Base-by-base conservation (phyloP, 1,284 basidiomycete genomes). In the Sanghuangporus sanghuang region DNA sequence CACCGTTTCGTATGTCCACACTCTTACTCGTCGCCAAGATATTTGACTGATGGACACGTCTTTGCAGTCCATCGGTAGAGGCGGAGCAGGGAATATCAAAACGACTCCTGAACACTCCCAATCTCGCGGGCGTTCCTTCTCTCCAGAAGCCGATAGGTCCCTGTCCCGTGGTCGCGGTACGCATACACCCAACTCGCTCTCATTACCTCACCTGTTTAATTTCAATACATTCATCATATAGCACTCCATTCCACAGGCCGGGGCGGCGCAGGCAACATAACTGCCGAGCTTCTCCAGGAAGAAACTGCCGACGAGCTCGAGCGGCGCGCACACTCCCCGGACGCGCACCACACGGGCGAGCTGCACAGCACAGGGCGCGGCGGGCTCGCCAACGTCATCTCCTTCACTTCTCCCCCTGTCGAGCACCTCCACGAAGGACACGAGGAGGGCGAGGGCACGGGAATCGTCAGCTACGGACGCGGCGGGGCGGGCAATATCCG, bases 401-500 rank as follows among this genome's bases (percentile, higher is more conserved):
- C 66, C 18, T 54, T 71, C 0, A 74, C 75, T 32, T 72, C 73
- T 6, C 83, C 83, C 0, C 69, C 72, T 0, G 70, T 77, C 50
- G 81, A 85, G 62, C 39, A 14, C 36, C 71, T 69, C 3, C 21
- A 40, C 23, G 35, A 36, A 6, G 56, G 39, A 32, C 40, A 11
- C 68, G 70, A 49, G 18, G 62, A 36, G 63, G 32, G 55, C 46
- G 6, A 46, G 35, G 18, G 44, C 42, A 39, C 48, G 72, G 62
- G 73, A 73, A 1, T 73, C 72, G 49, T 78, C 64, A 82, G 82
- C 18, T 78, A 80, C 12, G 90, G 89, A 2, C 83, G 90, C 21
- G 90, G 90, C n/a, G 90, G 90, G 8, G 82, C 76, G 5, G 90
- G 90, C 11, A 92, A 93, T 71, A 84, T 79, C 78, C 76, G 77